These are phyloP conservation scores for Ganoderma meredithae DNA, from an alignment of 1,284 basidiomycete species.

Conservation along the genomic window DNA sequence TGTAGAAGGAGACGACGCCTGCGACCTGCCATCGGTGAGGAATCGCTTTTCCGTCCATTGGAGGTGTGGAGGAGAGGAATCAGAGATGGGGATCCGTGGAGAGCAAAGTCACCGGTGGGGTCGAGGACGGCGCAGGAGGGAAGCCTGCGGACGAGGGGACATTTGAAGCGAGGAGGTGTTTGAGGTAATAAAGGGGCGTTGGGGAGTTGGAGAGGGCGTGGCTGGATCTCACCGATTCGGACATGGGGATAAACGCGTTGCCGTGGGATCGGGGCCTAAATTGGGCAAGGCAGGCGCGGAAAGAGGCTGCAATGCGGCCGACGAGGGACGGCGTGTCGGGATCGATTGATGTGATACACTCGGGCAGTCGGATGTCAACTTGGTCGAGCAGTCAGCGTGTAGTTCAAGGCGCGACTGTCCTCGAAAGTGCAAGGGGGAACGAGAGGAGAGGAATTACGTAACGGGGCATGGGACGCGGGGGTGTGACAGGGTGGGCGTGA, in stretches of 20 bases:
- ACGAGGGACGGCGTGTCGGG: neutral
- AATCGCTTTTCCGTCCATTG: conserved; percentile 42
- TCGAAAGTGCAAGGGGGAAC: neutral
- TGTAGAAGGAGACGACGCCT: conserved; percentile 80
- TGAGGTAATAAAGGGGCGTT: conserved; percentile 22
- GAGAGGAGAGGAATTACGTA: neutral
- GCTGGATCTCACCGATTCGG: neutral
- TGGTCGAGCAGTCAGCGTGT: neutral
- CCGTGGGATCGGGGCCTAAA: neutral
- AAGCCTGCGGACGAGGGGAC: neutral
- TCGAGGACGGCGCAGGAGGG: neutral
- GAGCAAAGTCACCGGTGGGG: conserved; percentile 1
- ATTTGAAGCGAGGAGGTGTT: conserved; percentile 8
- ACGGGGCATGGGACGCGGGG: neutral
- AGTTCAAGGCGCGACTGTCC: neutral
- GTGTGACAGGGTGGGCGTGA: conserved; percentile 9
- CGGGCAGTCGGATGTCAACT: neutral
- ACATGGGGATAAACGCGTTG: neutral
- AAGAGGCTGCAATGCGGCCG: conserved; percentile 6
- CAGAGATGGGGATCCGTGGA: conserved; percentile 6
- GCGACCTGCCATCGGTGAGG: conserved; percentile 59
- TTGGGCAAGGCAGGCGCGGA: neutral
- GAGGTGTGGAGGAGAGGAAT: neutral
- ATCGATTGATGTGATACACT: neutral
- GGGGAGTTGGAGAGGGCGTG: conserved; percentile 16